A percentile compares a stretch with the other conserved stretches of the same genome.
phyloP scores from a whole-genome alignment of 1,139 yeast genomes.

The Candida sanyaensis region DNA sequence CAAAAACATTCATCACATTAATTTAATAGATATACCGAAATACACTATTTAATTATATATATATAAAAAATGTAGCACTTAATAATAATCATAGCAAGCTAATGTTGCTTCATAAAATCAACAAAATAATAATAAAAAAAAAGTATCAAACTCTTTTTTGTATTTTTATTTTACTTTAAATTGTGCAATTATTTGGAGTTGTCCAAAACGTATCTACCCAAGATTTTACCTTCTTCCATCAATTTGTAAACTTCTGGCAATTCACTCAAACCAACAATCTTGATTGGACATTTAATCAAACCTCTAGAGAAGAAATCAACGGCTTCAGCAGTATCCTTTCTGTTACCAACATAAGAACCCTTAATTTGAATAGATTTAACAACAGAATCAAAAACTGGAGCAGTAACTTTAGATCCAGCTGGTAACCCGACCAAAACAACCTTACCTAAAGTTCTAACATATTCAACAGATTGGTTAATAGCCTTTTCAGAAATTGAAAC shows the following conservation, averaged over 20 bases:
- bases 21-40: no score
- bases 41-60: no score
- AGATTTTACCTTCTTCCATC: conserved; percentile 72
- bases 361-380: conserved; percentile 63
- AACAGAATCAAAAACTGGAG: conserved; percentile 67
- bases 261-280: conserved; percentile 63
- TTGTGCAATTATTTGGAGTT: conserved; percentile 20
- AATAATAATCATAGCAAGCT: not conserved
- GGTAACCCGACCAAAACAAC: conserved; percentile 84
- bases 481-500: conserved; percentile 80
- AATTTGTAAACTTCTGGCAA: conserved; percentile 59
- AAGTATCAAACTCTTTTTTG: conserved; percentile 3
- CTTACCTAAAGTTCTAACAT: conserved; percentile 74
- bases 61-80: not conserved
- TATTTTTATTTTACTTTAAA: no score
- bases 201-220: conserved; percentile 75
- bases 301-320: conserved; percentile 73
- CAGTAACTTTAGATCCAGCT: conserved; percentile 62
- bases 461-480: conserved; percentile 65
- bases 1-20: no score
- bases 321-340: conserved; percentile 79
- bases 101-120: no score
- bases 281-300: conserved; percentile 65
- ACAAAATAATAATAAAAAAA: conserved; percentile 42
- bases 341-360: conserved; percentile 82